Evolutionary conservation across 202 grass and related monocot genomes (phyloP).

Genomic region (Zizania palustris): DNA sequence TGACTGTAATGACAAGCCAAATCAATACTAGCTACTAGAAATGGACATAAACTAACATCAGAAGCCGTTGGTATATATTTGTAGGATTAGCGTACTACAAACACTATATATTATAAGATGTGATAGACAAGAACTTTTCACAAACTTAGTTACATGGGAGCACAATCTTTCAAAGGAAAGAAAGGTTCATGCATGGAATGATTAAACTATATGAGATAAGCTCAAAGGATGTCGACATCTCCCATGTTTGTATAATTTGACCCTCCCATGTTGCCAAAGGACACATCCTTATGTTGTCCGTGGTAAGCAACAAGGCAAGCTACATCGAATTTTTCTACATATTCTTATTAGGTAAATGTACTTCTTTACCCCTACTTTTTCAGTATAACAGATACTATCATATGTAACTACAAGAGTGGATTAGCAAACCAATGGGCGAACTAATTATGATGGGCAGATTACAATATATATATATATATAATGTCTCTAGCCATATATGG

Average conservation of each 20-base stretch:
- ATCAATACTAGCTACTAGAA: not conserved
- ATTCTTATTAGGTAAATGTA: not conserved
- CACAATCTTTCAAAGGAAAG: slow-evolving; percentile 20
- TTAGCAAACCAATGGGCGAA: not conserved
- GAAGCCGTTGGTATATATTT: not conserved
- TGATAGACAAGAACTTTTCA: not conserved
- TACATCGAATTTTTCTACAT: not conserved
- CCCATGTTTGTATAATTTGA: slow-evolving; percentile 34
- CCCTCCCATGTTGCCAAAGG: slow-evolving; percentile 12
- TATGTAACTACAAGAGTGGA: not conserved
- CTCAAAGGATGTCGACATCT: slow-evolving; percentile 48
- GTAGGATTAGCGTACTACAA: slow-evolving; percentile 39
- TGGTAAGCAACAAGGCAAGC: slow-evolving; percentile 6
- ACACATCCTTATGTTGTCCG: not conserved
- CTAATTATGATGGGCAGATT: not conserved
- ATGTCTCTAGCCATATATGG: not conserved
- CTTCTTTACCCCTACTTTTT: not conserved
- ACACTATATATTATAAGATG: slow-evolving; percentile 35
- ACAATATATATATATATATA: not conserved
- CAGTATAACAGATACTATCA: not conserved
- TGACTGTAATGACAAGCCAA: not conserved
- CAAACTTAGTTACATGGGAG: not conserved
- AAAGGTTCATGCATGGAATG: not conserved
- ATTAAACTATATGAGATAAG: slow-evolving; percentile 51
- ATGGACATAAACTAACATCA: slow-evolving; percentile 1